Evolutionary conservation across 495 filamentous ascomycete species (phyloP).

Genomic region (Tuber microsphaerosporum): DNA sequence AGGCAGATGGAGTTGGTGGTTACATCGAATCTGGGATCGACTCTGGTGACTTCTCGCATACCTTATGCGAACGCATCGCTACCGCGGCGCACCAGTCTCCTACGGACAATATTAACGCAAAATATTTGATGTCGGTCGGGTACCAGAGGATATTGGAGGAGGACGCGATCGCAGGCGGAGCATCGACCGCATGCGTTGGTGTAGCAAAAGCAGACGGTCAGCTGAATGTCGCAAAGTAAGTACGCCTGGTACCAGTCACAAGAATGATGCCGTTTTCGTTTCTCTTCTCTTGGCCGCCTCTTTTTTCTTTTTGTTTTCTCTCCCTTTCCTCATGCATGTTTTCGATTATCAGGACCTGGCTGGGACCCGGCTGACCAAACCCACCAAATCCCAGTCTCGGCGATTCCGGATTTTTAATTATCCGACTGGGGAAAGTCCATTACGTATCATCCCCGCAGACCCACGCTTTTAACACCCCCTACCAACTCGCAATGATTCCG

Average conservation of each 20-base stretch:
- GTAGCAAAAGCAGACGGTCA: conserved; percentile 61
- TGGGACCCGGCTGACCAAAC: conserved; percentile 19
- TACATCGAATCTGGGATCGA: conserved; percentile 89
- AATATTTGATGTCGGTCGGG: conserved; percentile 67
- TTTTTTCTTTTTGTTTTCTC: too few species aligned
- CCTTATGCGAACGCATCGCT: conserved; percentile 88
- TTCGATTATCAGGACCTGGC: background rate
- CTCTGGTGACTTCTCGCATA: conserved; percentile 89
- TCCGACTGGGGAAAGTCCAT: conserved; percentile 75
- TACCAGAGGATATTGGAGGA: conserved; percentile 76
- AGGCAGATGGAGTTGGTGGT: conserved; percentile 83
- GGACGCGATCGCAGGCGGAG: conserved; percentile 65
- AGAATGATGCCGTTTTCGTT: background rate
- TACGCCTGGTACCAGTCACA: conserved; percentile 1
- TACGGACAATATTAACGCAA: conserved; percentile 53
- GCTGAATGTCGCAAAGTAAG: conserved; percentile 76
- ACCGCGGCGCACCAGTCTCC: conserved; percentile 52
- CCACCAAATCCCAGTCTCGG: conserved; percentile 53
- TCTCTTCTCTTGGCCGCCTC: too few species aligned
- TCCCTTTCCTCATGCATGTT: background rate
- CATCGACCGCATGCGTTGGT: conserved; percentile 82
- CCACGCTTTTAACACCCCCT: conserved; percentile 96
- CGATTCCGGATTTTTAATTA: conserved; percentile 87
- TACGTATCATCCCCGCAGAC: conserved; percentile 78
- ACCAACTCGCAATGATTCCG: conserved; percentile 84